Conservation (phyloP, 129 eudicot genomes). For the Kitagawia praeruptora region DNA sequence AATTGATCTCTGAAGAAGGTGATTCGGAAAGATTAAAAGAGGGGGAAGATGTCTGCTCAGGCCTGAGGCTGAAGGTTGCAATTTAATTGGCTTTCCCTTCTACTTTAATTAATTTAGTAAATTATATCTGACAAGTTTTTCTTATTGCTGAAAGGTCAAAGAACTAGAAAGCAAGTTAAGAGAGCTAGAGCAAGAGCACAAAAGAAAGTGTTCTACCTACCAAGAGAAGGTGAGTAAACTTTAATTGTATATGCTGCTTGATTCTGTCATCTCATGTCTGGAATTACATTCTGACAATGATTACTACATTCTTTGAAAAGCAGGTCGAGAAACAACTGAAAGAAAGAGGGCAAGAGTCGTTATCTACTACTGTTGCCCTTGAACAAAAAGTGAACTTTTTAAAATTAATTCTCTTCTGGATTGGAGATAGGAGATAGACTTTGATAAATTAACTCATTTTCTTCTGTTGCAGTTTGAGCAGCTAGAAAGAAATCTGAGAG, state of each 20-base stretch:
- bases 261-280: not conserved
- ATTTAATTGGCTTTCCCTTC: not conserved
- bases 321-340: constrained; percentile 67
- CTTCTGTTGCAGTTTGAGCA: constrained; percentile 45
- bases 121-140: constrained; percentile 6
- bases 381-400: constrained; percentile 43
- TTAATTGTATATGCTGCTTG: not conserved
- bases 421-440: not conserved
- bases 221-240: constrained; percentile 48
- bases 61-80: constrained; percentile 69
- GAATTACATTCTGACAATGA: not conserved
- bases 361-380: constrained; percentile 44
- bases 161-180: constrained; percentile 73
- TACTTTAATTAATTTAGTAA: not conserved
- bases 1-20: constrained; percentile 69
- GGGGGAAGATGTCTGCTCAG: constrained; percentile 53
- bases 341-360: constrained; percentile 49
- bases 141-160: constrained; percentile 43
- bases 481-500: constrained; percentile 68
- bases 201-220: constrained; percentile 29
- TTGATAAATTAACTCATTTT: not conserved
- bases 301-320: not conserved
- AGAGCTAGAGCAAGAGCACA: constrained; percentile 53
- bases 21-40: constrained; percentile 67
- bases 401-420: not conserved